Evolutionary conservation across 106 monocot species (phyloP).

Genomic region (Dendrobium nobile): DNA sequence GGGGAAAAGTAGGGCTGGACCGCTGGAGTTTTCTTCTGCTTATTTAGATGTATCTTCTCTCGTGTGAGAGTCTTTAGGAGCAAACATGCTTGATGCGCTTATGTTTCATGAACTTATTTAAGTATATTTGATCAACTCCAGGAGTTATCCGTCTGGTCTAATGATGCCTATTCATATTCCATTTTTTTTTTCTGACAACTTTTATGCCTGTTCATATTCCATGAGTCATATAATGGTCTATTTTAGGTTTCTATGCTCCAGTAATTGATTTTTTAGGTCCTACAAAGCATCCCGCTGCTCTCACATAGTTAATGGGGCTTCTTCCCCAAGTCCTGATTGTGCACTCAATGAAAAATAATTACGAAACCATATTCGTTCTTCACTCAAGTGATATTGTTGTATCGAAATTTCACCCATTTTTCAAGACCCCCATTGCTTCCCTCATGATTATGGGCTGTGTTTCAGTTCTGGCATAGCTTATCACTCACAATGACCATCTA

Average conservation of each 20-base stretch:
- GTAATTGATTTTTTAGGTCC: not conserved
- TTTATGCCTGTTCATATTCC: not conserved
- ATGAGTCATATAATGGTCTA: not conserved
- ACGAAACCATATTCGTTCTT: not conserved
- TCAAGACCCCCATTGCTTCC: not conserved
- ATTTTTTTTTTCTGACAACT: not conserved
- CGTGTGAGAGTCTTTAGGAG: not conserved
- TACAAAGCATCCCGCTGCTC: not conserved
- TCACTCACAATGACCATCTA: not conserved
- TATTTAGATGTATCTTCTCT: not conserved
- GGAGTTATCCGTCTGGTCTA: not conserved
- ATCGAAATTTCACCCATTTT: not conserved
- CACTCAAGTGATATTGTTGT: not conserved
- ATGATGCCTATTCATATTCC: not conserved
- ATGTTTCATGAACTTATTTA: not conserved
- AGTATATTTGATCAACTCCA: not conserved
- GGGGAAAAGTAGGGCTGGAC: not conserved
- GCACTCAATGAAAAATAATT: not conserved
- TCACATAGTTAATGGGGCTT: not conserved
- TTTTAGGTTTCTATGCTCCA: not conserved
- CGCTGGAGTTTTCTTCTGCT: not conserved
- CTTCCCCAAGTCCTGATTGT: conserved; percentile 1
- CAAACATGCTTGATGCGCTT: not conserved
- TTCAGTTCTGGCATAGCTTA: not conserved
- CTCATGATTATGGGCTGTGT: not conserved